Evolutionary conservation across 148 eudicot species (phyloP).

Genomic region (Silene uniflora): DNA sequence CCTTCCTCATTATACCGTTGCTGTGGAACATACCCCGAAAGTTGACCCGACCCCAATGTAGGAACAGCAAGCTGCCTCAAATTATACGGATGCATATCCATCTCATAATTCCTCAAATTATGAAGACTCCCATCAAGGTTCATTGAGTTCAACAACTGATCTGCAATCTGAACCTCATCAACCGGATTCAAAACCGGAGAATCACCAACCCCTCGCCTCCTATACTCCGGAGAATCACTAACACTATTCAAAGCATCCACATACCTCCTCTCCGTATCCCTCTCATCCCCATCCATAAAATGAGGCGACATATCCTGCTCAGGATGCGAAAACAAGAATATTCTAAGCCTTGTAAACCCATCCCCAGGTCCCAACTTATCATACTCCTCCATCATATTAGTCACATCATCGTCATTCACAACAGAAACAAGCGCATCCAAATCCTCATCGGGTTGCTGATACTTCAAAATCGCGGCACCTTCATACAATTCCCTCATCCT

Average conservation of each 20-base stretch:
- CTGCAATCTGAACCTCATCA: constrained; percentile 57
- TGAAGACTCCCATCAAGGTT: constrained; percentile 61
- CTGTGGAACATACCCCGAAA: constrained; percentile 36
- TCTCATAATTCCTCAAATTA: constrained; percentile 63
- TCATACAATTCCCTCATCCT: constrained; percentile 87
- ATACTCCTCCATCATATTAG: constrained; percentile 98
- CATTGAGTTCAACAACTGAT: constrained; percentile 66
- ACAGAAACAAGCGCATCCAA: constrained; percentile 98
- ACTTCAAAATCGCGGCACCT: constrained; percentile 61
- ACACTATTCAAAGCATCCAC: constrained; percentile 95
- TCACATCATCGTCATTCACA: constrained; percentile 93
- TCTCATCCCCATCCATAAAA: constrained; percentile 70
- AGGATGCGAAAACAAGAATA: constrained; percentile 66
- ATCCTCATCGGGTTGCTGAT: constrained; percentile 99
- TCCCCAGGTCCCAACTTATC: constrained; percentile 85
- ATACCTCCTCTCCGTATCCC: constrained; percentile 81
- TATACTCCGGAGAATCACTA: constrained; percentile 60
- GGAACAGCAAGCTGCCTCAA: constrained; percentile 64
- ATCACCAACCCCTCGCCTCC: constrained; percentile 45
- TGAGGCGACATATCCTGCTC: constrained; percentile 66
- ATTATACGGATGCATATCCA: constrained; percentile 59
- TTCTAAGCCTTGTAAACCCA: constrained; percentile 86
- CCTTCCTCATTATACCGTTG: constrained; percentile 54
- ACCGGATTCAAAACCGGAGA: constrained; percentile 36
- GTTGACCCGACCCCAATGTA: constrained; percentile 51